phyloP scores from a whole-genome alignment of 2,329 filamentous ascomycete species.

The Fusarium caatingaense region DNA sequence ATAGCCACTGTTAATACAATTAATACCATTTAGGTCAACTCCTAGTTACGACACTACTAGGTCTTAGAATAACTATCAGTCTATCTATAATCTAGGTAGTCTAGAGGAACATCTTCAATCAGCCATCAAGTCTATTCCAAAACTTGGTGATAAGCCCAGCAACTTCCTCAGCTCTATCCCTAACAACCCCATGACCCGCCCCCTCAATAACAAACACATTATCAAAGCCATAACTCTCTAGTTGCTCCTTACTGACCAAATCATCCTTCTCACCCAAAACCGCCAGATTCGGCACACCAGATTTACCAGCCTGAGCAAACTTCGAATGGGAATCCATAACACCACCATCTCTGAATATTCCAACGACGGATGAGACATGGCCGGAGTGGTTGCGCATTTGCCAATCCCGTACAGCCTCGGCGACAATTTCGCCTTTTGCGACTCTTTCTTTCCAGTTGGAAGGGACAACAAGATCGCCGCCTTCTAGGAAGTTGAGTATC shows the following conservation, averaged over 20 bases:
- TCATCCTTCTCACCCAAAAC: slow-evolving; percentile 45
- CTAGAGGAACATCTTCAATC: neutral
- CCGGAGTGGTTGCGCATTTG: slow-evolving; percentile 59
- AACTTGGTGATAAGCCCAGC: slow-evolving; percentile 24
- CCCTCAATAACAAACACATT: slow-evolving; percentile 41
- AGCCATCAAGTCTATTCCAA: slow-evolving; percentile 24
- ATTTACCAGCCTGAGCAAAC: slow-evolving; percentile 36
- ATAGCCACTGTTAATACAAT: too few species aligned
- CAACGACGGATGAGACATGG: slow-evolving; percentile 59
- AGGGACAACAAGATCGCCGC: slow-evolving; percentile 55
- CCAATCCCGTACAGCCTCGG: slow-evolving; percentile 61
- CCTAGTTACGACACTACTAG: too few species aligned
- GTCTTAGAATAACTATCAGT: too few species aligned
- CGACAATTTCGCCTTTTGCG: slow-evolving; percentile 56
- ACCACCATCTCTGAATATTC: slow-evolving; percentile 59
- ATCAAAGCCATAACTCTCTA: slow-evolving; percentile 25
- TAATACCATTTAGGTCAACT: too few species aligned
- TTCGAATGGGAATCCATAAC: slow-evolving; percentile 50
- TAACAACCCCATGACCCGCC: slow-evolving; percentile 43
- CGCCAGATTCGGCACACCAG: slow-evolving; percentile 16
- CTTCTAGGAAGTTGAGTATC: slow-evolving; percentile 57
- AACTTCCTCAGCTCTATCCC: slow-evolving; percentile 40
- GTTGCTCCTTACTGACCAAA: slow-evolving; percentile 31
- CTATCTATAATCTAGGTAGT: neutral
- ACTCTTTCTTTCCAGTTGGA: slow-evolving; percentile 58